Percentiles rank a stretch among this genome's conserved stretches.
These are phyloP conservation scores for Kazachstania taianensis DNA, from an alignment of 805 yeast species.

Conservation along the genomic window DNA sequence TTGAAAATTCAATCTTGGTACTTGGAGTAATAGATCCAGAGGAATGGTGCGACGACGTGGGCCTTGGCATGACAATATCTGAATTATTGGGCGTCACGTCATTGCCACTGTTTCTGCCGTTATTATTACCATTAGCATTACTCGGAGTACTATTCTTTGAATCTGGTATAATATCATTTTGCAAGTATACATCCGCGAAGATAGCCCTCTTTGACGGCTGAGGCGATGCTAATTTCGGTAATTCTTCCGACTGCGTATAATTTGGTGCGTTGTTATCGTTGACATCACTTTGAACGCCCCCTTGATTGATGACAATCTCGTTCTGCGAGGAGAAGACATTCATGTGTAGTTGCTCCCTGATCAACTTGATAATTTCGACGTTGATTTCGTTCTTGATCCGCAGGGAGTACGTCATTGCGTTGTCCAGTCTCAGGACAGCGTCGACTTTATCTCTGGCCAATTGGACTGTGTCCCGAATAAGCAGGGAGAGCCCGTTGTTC, in stretches of 20 bases:
- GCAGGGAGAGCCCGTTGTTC: slow-evolving; percentile 39
- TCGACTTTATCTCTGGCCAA: slow-evolving; percentile 58
- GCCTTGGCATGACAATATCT: slow-evolving; percentile 1
- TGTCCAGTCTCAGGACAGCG: slow-evolving; percentile 57
- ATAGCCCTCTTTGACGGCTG: slow-evolving; percentile 23
- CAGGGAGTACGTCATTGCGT: slow-evolving; percentile 64
- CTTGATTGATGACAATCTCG: slow-evolving; percentile 9
- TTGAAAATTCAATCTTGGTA: slow-evolving; percentile 5
- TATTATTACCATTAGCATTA: slow-evolving; percentile 6
- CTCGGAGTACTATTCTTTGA: slow-evolving; percentile 10
- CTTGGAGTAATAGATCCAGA: slow-evolving; percentile 21
- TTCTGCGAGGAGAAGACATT: slow-evolving; percentile 21
- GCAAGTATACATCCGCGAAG: slow-evolving; percentile 34
- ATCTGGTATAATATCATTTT: slow-evolving; percentile 34
- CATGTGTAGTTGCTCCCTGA: slow-evolving; percentile 50
- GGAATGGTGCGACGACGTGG: background rate
- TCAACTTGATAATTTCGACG: slow-evolving; percentile 49
- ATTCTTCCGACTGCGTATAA: no score
- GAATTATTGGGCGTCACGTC: slow-evolving; percentile 2
- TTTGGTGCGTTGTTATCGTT: background rate
- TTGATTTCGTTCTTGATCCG: slow-evolving; percentile 75
- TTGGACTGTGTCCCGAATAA: slow-evolving; percentile 58
- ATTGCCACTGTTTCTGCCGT: slow-evolving; percentile 22
- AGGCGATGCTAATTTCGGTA: slow-evolving; percentile 16
- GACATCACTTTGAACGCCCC: no score